These are phyloP conservation scores for Tylopilus subfusipes DNA, from an alignment of 768 basidiomycete genomes.

Conservation along the genomic window DNA sequence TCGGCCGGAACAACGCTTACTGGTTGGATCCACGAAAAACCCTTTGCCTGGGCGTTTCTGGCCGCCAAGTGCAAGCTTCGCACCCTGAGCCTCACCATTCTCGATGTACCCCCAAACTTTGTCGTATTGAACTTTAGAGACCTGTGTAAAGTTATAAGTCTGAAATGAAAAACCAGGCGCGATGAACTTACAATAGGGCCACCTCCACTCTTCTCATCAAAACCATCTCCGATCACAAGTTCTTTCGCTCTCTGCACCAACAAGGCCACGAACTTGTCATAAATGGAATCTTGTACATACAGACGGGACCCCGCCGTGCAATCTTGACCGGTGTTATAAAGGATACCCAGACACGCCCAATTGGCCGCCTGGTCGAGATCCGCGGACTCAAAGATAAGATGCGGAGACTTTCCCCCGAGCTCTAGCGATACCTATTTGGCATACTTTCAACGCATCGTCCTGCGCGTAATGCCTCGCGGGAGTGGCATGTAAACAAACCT, in stretches of 20 bases:
- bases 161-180: conserved; percentile 2
- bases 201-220: conserved; percentile 67
- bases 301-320: conserved; percentile 91
- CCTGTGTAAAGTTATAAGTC: conserved; percentile 38
- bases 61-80: conserved; percentile 76
- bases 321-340: conserved; percentile 89
- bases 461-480: conserved; percentile 22
- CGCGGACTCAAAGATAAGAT: conserved; percentile 86
- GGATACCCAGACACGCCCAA: conserved; percentile 84
- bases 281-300: conserved; percentile 83
- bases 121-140: conserved; percentile 82
- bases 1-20: conserved; percentile 41
- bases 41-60: conserved; percentile 72
- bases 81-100: conserved; percentile 79
- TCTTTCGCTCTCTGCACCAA: conserved; percentile 65
- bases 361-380: conserved; percentile 82
- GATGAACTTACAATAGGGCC: conserved; percentile 72
- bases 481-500: conserved; percentile 45
- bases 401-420: conserved; percentile 90
- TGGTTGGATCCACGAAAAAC: conserved; percentile 87
- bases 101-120: conserved; percentile 88
- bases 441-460: conserved; percentile 10
- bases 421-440: conserved; percentile 74
- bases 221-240: conserved; percentile 75
- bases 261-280: conserved; percentile 76